Evolutionary conservation across 495 filamentous ascomycete genomes (phyloP).

Genomic region (Ramalina intermedia): DNA sequence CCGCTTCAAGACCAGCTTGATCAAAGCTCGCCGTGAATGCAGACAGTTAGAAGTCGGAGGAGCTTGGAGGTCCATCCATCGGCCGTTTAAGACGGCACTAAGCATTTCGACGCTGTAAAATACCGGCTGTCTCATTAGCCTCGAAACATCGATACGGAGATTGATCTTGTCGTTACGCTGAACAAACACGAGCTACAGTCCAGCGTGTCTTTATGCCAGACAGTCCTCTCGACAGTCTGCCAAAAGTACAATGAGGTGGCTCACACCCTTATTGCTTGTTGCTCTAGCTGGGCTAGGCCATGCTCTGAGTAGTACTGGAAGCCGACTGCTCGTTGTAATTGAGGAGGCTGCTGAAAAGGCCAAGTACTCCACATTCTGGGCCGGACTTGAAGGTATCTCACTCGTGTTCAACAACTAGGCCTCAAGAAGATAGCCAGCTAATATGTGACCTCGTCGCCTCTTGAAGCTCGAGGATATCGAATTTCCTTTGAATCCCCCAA

Average conservation of each 20-base stretch:
- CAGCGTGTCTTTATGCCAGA: neutral
- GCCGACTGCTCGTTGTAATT: slow-evolving; percentile 69
- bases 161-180: neutral
- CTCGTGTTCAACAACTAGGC: neutral
- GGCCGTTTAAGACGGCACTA: no score
- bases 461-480: slow-evolving; percentile 65
- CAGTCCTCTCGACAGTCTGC: neutral
- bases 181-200: neutral
- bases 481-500: slow-evolving; percentile 75
- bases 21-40: no score
- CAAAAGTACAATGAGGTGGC: slow-evolving; percentile 53
- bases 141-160: no score
- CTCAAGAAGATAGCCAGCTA: slow-evolving; percentile 1
- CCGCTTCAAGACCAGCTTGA: neutral
- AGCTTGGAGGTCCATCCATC: no score
- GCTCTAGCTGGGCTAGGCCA: slow-evolving; percentile 49
- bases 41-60: no score
- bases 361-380: slow-evolving; percentile 68
- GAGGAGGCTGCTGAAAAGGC: slow-evolving; percentile 70
- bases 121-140: no score
- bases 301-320: slow-evolving; percentile 67
- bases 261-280: slow-evolving; percentile 52
- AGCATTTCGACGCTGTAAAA: no score
- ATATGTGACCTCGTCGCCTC: slow-evolving; percentile 9
- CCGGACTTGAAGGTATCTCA: slow-evolving; percentile 57